Base-by-base conservation (phyloP, 78 protist genomes). In the Creolimax fragrantissima region DNA sequence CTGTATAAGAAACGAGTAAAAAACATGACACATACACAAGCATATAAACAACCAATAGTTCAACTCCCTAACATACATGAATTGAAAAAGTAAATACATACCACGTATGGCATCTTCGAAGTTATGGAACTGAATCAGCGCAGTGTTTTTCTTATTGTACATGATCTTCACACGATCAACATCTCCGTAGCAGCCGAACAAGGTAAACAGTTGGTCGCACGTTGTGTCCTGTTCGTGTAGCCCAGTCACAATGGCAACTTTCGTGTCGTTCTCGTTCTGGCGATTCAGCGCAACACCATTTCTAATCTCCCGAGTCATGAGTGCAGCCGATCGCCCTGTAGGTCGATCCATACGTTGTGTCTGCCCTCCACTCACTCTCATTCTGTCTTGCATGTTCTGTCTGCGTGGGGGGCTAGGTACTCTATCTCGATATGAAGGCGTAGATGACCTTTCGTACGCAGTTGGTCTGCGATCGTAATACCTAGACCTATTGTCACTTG, bases 111-210 rank as follows among this genome's bases (percentile, higher is more conserved):
- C 96, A 84, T 95, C 96, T 43, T 91, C 88, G 43, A 92, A 43
- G 3, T 86, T 35, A 35, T 58, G 36, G 90, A 94, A 81, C 93
- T 96, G 96, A 42, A 96, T 90, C 35, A 96, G 89, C 3, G 97
- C 97, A 4, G 96, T 90, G 93, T 95, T 95, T 41, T 92, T 84
- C 91, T 90, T 92, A 89, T 90, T 95, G 91, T 67, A 96, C 90
- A 95, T 74, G 41, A 96, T 96, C 86, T 96, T 96, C 11, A 96
- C 95, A 3, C 96, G 84, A 74, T 91, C 17, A 37, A 95, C 96
- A 42, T 96, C 96, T 41, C 96, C 97, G 58, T 93, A 96, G 43
- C 92, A 89, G 42, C 96, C 95, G 84, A 95, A 94, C 2, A 96
- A 81, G 36, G 45, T 96, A 93, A 95, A 96, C 81, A 96, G 41